phyloP scores from a whole-genome alignment of 345 rosid species.

The Aurinia saxatilis region DNA sequence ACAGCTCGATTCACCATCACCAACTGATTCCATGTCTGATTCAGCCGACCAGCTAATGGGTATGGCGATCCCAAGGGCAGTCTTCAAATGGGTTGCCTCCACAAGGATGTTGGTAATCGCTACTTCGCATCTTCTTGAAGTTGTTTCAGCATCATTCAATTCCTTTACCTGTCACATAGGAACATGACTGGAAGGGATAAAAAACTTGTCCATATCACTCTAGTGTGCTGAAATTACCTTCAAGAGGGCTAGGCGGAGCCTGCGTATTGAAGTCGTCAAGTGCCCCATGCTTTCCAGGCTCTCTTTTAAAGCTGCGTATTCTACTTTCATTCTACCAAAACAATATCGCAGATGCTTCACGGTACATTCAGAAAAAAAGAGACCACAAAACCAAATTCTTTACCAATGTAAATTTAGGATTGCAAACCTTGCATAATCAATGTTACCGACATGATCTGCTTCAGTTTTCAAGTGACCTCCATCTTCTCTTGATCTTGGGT shows the following conservation, averaged over 20 bases:
- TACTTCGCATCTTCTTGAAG: constrained; percentile 26
- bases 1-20: constrained; percentile 32
- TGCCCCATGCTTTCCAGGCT: constrained; percentile 78
- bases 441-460: constrained; percentile 30
- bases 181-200: not conserved
- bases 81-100: constrained; percentile 78
- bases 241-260: constrained; percentile 70
- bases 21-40: constrained; percentile 37
- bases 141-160: constrained; percentile 30
- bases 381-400: not conserved
- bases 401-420: not conserved
- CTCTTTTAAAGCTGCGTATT: constrained; percentile 86
- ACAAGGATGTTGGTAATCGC: constrained; percentile 48
- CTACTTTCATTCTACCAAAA: constrained; percentile 68
- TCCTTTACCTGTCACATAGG: constrained; percentile 51
- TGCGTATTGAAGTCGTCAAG: constrained; percentile 63
- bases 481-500: constrained; percentile 45
- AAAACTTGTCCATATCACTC: not conserved
- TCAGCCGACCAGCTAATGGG: constrained; percentile 93
- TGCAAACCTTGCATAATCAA: constrained; percentile 74
- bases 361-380: not conserved
- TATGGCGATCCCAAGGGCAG: constrained; percentile 80
- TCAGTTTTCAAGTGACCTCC: constrained; percentile 34
- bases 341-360: not conserved
- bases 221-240: constrained; percentile 41